Evolutionary conservation across 2,329 filamentous ascomycete species (phyloP).

Genomic region (Fusarium nisikadoi): DNA sequence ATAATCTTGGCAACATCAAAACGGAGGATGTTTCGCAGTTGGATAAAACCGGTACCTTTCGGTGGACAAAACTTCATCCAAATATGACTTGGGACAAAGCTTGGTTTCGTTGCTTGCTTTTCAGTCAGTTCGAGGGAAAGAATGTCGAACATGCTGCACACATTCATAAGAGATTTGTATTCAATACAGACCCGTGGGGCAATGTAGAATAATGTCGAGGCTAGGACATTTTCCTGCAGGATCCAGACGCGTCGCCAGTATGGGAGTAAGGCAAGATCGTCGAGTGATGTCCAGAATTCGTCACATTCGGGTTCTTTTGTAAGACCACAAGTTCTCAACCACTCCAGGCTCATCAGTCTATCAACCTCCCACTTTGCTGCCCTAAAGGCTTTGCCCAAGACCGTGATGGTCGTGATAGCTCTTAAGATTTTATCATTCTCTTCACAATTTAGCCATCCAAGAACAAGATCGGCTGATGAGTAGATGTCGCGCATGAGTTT

Average conservation of each 20-base stretch:
- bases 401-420: background rate
- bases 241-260: conserved; percentile 4
- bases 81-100: background rate
- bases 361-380: background rate
- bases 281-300: background rate
- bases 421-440: background rate
- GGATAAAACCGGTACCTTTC: background rate
- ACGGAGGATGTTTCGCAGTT: background rate
- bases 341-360: background rate
- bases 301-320: background rate
- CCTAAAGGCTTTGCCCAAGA: background rate
- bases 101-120: background rate
- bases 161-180: background rate
- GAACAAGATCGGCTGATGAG: conserved; percentile 1
- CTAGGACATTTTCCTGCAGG: background rate
- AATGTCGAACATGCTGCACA: background rate
- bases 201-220: background rate
- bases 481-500: conserved; percentile 14
- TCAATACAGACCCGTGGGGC: background rate
- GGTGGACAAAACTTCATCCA: background rate
- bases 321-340: background rate
- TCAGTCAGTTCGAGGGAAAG: background rate
- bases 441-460: background rate
- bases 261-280: background rate
- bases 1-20: background rate